Base-by-base conservation (phyloP, 2,329 filamentous ascomycete genomes). In the Fusarium poae region DNA sequence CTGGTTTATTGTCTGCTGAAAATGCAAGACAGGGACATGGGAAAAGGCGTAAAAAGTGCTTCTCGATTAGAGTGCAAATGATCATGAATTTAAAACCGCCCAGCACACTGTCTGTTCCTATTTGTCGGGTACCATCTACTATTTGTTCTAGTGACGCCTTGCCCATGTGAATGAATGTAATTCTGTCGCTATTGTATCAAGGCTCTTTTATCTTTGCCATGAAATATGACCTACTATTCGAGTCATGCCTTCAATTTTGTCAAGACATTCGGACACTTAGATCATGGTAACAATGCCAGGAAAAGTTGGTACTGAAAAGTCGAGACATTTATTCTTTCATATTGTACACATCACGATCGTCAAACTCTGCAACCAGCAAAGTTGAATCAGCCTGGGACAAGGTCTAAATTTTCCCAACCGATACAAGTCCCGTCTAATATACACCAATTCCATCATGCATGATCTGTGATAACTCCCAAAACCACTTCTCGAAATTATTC, bases 1-100 rank as follows among this genome's bases (percentile, higher is more conserved):
- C 72, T 73, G 71, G 71, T 71, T 65, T 81, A 79, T 79, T 79
- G 80, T 75, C 72, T 76, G 70, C 71, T 74, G 70, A 80, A 80
- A 78, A 79, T 74, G 74, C 70, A 67, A 70, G 76, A 66, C 72
- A 76, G 72, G 74, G 76, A 77, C 75, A 80, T 78, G 76, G 79
- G 80, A 73, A 77, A 74, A 73, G 77, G 77, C 77, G 76, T 72
- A 79, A 73, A 74, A 74, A 74, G 72, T 76, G 68, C 71, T 74
- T 76, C 71, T 78, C 74, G 71, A 76, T 79, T 76, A 76, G 64
- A 74, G 71, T 72, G 70, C 70, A 77, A 77, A 77, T 75, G 68
- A 76, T 76, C 71, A 78, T 78, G 67, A 75, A 75, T 75, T 74
- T 74, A 75, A 77, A 67, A 74, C 75, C 72, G 67, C 68, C 72